Evolutionary conservation across 495 filamentous ascomycete species (phyloP), one percentile per base, ranked within the genome.

Genomic region (Penicillium cataractarum): DNA sequence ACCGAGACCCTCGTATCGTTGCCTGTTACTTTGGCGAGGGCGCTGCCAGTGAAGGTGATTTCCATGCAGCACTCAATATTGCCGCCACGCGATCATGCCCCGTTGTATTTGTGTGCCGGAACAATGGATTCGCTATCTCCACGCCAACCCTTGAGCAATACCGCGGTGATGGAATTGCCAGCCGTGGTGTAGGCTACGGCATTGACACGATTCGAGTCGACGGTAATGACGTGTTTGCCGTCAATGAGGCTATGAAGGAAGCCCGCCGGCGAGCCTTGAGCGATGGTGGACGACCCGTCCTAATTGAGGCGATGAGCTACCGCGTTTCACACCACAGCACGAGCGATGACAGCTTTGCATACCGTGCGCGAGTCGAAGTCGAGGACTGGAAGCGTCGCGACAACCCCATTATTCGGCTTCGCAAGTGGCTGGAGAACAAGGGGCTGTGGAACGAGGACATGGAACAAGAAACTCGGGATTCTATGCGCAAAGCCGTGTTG

Each of bases 261-360:
- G 95, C 96, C 0, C 84, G 93, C 1, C 82, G 86, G 31, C 82
- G 93, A 58, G 92, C 93, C 0, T 79, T 97, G 48, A 80, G 87
- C 51, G 87, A 90, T 55, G 92, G 91, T 37, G 91, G 92, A 3
- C 85, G 84, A 61, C 92, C 90, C 0, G 87, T 99, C 0, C 77
- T 99, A 3, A 89, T 99, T 53, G 95, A 99, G 78, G 92, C 92
- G 21, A 97, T 99, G 95, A 93, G 90, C 29, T 99, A 99, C 74
- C 93, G 95, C 17, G 93, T 99, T 49, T 91, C 88, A 35, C 95
- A 99, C 73, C 95, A 99, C 77, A 97, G 93, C 75, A 99, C 95
- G 0, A 92, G 88, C n/a, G 95, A 99, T 67, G 95, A 99, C 71
- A 93, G 90, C 37, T 98, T 97, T 70, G 94, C 94, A 2, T 99